Evolutionary conservation across 768 basidiomycete species (phyloP), one percentile per base, ranked within the genome.

Genomic region (Leucogyrophana mollusca): DNA sequence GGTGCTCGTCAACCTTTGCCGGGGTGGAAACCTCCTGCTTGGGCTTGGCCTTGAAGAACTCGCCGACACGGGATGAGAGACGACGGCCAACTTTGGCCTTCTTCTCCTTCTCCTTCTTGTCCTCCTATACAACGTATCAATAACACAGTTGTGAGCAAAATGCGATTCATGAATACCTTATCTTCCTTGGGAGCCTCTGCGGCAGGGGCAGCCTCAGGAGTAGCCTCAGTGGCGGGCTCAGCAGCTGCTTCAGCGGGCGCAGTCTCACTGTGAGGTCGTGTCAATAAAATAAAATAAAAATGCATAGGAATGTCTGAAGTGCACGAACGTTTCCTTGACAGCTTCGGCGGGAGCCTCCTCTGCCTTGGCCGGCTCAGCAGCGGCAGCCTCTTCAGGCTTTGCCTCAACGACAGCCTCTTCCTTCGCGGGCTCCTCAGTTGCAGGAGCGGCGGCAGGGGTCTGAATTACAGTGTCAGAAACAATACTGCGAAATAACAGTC

Each of bases 1-100:
- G 90, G 65, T 90, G 76, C 73, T 92, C 89, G 52, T 91, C 86
- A 47, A 93, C 88, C 77, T 91, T 93, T 37, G 89, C 76, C 46
- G 90, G 81, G 5, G 83, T 61, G 9, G 75, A 60, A 27, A 82
- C 78, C 60, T 88, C 85, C 11, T 69, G 55, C 70, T 82, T 88
- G 62, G 75, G 71, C 73, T 78, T 88, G 45, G 76, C 40, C 76
- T 85, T 91, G 82, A 94, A 90, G 68, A 94, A 78, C 43, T 86
- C 87, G 43, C 77, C 78, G 34, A 95, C 82, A 17, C 90, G 89
- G 20, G 86, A 78, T 35, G 93, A 94, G 50, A 95, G 70, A 52
- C 92, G 90, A 53, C 92, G 90, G 45, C 79, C 71, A 47, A 90
- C 82, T 67, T 93, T 94, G 13, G 74, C 69, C 65, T 76, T 81